These are phyloP conservation scores for Trichosporon faecale DNA, from an alignment of 1,284 basidiomycete species.

Conservation along the genomic window DNA sequence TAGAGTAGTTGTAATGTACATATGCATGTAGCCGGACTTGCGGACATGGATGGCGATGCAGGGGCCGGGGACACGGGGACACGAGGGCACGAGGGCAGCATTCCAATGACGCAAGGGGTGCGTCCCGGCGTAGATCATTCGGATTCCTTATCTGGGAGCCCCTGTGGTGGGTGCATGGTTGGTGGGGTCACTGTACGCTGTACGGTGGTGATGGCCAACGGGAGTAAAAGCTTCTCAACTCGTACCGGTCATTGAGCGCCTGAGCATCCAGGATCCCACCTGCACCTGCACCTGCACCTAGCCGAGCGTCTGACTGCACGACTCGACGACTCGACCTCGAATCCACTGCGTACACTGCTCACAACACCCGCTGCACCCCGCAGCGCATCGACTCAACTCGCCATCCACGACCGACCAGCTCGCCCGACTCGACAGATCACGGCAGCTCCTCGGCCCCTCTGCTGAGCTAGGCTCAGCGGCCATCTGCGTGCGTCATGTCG, in stretches of 20 bases:
- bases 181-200: no score
- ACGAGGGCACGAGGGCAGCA: neutral
- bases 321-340: neutral
- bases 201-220: neutral
- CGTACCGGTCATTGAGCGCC: neutral
- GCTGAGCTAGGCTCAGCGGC: neutral
- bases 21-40: neutral
- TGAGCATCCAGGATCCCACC: neutral
- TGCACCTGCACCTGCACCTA: neutral
- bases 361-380: neutral
- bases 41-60: neutral
- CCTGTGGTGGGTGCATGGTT: neutral
- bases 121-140: neutral
- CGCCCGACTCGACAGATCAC: no score
- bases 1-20: constrained; percentile 6
- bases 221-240: neutral
- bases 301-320: neutral
- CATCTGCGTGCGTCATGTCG: constrained; percentile 35
- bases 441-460: neutral
- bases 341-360: neutral
- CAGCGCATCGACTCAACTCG: neutral
- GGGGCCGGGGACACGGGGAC: neutral
- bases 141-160: constrained; percentile 5
- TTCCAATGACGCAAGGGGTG: neutral
- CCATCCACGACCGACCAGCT: no score